phyloP scores from a whole-genome alignment of 2,329 filamentous ascomycete species.

The Talaromyces sp. region DNA sequence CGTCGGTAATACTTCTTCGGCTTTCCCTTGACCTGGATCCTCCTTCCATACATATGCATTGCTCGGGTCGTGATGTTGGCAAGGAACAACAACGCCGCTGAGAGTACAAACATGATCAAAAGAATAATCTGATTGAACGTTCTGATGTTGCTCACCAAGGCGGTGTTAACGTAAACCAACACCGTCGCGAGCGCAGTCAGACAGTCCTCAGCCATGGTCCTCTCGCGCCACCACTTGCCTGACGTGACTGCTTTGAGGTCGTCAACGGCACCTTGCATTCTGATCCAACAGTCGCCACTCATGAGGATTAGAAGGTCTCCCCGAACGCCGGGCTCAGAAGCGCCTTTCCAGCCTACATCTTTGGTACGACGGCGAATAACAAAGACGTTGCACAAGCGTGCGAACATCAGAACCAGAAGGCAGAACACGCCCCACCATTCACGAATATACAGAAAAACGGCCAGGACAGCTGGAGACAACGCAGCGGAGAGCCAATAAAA shows the following conservation, averaged over 20 bases:
- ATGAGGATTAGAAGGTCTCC: conserved; percentile 56
- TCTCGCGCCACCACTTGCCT: conserved; percentile 55
- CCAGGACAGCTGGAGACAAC: conserved; percentile 19
- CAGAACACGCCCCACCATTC: conserved; percentile 17
- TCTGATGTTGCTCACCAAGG: conserved; percentile 56
- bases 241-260: conserved; percentile 62
- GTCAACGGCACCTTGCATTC: conserved; percentile 54
- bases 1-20: conserved; percentile 35
- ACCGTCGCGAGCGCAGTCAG: conserved; percentile 56
- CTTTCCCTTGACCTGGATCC: conserved; percentile 27
- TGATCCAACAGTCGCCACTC: conserved; percentile 52
- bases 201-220: conserved; percentile 53
- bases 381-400: conserved; percentile 46
- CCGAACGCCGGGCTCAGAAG: conserved; percentile 35
- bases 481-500: conserved; percentile 7
- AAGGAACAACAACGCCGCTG: conserved; percentile 54
- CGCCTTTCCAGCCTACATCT: conserved; percentile 45
- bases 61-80: conserved; percentile 53
- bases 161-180: conserved; percentile 58
- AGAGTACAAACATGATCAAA: conserved; percentile 53
- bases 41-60: conserved; percentile 54
- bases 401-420: conserved; percentile 53
- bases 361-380: conserved; percentile 55
- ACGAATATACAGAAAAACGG: conserved; percentile 50
- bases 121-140: conserved; percentile 55